Conservation (phyloP, 306 rosid genomes). For the Oemleria cerasiformis region DNA sequence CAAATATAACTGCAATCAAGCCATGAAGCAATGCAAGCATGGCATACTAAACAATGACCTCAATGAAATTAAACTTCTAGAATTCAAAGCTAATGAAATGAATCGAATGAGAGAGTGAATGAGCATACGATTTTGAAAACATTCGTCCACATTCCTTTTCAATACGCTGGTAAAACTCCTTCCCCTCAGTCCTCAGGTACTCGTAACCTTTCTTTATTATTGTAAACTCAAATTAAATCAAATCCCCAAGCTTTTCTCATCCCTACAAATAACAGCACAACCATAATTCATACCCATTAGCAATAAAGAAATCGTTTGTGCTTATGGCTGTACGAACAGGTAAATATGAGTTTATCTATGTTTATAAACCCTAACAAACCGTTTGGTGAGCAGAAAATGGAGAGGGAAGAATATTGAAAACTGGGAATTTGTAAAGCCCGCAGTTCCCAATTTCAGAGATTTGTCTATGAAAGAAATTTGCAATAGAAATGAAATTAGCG, state of each 20-base stretch:
- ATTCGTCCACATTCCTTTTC: constrained; percentile 52
- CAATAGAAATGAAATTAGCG: neutral
- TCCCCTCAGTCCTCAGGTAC: constrained; percentile 1
- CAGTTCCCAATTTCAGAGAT: neutral
- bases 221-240: neutral
- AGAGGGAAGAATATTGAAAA: neutral
- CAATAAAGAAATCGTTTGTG: neutral
- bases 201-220: constrained; percentile 6
- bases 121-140: constrained; percentile 49
- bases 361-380: neutral
- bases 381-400: neutral
- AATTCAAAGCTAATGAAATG: neutral
- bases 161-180: constrained; percentile 3
- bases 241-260: constrained; percentile 4
- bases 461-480: neutral
- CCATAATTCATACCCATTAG: neutral
- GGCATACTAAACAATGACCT: neutral
- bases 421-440: neutral
- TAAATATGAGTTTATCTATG: too few species aligned
- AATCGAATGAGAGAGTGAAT: neutral
- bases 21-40: neutral
- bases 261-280: constrained; percentile 20
- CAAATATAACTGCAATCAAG: constrained; percentile 1
- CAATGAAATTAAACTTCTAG: neutral
- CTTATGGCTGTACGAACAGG: neutral